These are phyloP conservation scores for Yarrowia yakushimensis DNA, from an alignment of 805 yeast species.

Conservation along the genomic window DNA sequence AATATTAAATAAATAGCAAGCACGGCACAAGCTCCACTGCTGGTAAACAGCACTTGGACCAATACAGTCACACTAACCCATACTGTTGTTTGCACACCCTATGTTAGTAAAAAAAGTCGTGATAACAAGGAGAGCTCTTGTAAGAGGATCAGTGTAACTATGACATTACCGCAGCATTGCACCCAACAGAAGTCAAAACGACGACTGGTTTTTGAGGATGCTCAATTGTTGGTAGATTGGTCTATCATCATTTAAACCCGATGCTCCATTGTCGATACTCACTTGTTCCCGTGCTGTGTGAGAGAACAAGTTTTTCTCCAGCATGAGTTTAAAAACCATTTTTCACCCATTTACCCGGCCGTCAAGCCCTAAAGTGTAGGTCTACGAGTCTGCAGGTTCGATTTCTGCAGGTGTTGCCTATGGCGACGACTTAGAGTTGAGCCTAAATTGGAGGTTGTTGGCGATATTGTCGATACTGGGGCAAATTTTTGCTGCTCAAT, in stretches of 20 bases:
- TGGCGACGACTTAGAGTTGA: not conserved
- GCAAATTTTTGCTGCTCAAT: no score
- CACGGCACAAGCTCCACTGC: not conserved
- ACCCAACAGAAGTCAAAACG: slow-evolving; percentile 25
- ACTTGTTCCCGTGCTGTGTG: slow-evolving; percentile 8
- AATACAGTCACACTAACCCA: not conserved
- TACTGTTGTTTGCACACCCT: not conserved
- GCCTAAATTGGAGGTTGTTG: not conserved
- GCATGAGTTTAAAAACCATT: not conserved
- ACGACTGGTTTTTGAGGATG: slow-evolving; percentile 17
- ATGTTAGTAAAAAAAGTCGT: not conserved
- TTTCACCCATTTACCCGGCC: slow-evolving; percentile 3
- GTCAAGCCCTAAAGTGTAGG: slow-evolving; percentile 10
- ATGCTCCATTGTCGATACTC: not conserved
- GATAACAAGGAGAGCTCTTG: not conserved
- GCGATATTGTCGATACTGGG: not conserved
- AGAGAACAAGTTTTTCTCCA: slow-evolving; percentile 14
- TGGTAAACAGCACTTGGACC: not conserved
- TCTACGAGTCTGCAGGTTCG: not conserved
- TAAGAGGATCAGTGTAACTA: slow-evolving; percentile 19
- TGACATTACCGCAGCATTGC: slow-evolving; percentile 27
- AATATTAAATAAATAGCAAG: not conserved
- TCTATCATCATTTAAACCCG: slow-evolving; percentile 17
- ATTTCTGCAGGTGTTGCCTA: not conserved
- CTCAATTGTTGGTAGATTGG: slow-evolving; percentile 23